A percentile compares a stretch with the other conserved stretches of the same genome.
Evolutionary conservation across 2,329 filamentous ascomycete genomes (phyloP).

Genomic region (Trichoderma sp.): DNA sequence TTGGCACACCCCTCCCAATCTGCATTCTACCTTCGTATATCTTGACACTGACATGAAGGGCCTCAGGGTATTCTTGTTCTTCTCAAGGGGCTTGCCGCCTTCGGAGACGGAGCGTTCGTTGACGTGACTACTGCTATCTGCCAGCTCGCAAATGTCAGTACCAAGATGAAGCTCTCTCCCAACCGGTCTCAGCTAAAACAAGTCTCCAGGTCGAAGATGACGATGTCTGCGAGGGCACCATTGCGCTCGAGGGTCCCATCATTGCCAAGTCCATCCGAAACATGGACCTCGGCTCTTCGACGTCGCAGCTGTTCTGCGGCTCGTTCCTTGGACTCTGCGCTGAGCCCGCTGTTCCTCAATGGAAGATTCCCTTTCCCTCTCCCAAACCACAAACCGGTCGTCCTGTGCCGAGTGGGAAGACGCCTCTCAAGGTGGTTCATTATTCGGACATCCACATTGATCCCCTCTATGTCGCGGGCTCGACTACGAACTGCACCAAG

Average conservation of each 20-base stretch:
- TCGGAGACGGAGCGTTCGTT: slow-evolving; percentile 49
- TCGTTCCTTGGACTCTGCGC: slow-evolving; percentile 57
- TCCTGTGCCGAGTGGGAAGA: slow-evolving; percentile 47
- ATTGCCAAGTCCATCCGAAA: slow-evolving; percentile 52
- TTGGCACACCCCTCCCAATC: slow-evolving; percentile 21
- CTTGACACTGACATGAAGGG: neutral
- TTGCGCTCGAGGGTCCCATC: slow-evolving; percentile 56
- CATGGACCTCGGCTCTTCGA: slow-evolving; percentile 52
- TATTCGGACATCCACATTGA: slow-evolving; percentile 64
- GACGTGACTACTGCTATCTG: slow-evolving; percentile 39
- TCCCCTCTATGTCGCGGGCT: slow-evolving; percentile 55
- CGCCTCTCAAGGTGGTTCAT: slow-evolving; percentile 58
- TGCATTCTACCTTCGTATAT: neutral
- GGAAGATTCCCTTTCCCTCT: slow-evolving; percentile 49
- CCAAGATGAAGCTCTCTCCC: neutral
- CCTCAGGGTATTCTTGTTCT: slow-evolving; percentile 37
- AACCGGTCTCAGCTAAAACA: neutral
- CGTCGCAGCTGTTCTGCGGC: slow-evolving; percentile 55
- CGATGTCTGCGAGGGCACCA: slow-evolving; percentile 58
- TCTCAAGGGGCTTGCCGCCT: slow-evolving; percentile 48
- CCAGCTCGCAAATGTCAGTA: slow-evolving; percentile 39
- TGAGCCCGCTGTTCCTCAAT: slow-evolving; percentile 49
- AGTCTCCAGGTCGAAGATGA: slow-evolving; percentile 49
- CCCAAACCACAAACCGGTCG: slow-evolving; percentile 44
- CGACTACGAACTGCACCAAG: slow-evolving; percentile 58